Conservation (phyloP, 768 basidiomycete species). For the Aureoboletus auriporus region DNA sequence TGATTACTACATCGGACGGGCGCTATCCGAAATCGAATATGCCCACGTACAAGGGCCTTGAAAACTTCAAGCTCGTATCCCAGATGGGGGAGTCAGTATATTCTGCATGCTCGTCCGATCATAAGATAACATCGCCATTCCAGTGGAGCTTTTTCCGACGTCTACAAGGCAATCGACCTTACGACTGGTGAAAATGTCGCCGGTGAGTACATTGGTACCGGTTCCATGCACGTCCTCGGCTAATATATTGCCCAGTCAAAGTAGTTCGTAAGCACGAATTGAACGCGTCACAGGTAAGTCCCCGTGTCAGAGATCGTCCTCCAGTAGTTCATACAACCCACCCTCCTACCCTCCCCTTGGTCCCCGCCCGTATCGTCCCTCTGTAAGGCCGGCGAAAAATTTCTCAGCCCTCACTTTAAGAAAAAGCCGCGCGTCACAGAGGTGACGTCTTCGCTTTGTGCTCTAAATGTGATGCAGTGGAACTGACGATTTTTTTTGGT, state of each 20-base stretch:
- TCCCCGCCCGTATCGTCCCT: conserved; percentile 23
- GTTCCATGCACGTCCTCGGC: not conserved
- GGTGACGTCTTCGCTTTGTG: conserved; percentile 48
- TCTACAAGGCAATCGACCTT: conserved; percentile 87
- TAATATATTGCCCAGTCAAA: conserved; percentile 57
- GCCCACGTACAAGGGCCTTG: conserved; percentile 84
- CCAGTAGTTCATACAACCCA: conserved; percentile 28
- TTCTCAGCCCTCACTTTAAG: conserved; percentile 91
- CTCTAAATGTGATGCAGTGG: conserved; percentile 12
- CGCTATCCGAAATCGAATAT: conserved; percentile 68
- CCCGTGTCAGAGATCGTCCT: conserved; percentile 11
- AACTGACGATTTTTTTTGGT: conserved; percentile 17
- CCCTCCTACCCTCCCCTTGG: conserved; percentile 19
- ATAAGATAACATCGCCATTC: conserved; percentile 16
- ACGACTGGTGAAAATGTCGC: conserved; percentile 76
- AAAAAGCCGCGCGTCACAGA: conserved; percentile 97
- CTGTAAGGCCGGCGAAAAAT: conserved; percentile 83
- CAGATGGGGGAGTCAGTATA: conserved; percentile 91
- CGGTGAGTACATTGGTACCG: conserved; percentile 40
- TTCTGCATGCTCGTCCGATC: not conserved
- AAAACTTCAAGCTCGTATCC: conserved; percentile 68
- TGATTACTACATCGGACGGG: conserved; percentile 69
- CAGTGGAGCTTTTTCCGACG: conserved; percentile 97
- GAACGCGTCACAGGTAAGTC: conserved; percentile 84
- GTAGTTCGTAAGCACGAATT: conserved; percentile 92